Evolutionary conservation across 306 rosid species (phyloP), one percentile per base, ranked within the genome.

Genomic region (Myrica gale): DNA sequence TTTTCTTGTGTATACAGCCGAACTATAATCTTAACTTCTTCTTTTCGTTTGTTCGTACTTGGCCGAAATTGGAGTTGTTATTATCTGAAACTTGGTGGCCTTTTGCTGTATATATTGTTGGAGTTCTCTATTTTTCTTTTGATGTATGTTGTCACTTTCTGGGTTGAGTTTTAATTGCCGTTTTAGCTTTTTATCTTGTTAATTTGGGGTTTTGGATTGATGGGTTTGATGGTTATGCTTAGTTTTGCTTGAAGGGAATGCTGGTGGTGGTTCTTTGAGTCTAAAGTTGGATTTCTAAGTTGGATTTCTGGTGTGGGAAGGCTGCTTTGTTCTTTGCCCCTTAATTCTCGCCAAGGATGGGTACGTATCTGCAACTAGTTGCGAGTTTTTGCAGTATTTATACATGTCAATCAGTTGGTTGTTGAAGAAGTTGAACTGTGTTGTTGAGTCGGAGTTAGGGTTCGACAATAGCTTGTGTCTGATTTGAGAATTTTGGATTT

Each of bases 211-310:
- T 79, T 69, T 79, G 45, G 78, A 47, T 72, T 54, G 53, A 69
- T 53, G n/a, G n/a, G n/a, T n/a, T n/a, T n/a, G n/a, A n/a, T n/a
- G 72, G 69, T 67, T 61, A 56, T 78, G 79, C 81, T 70, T 80
- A 52, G 85, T 54, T 79, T 70, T 76, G 79, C 73, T 57, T 76
- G 79, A 69, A 79, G 78, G 79, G 78, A 68, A 47, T 51, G 75
- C 61, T 79, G 71, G 37, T 60, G n/a, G 43, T 52, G 78, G 74
- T 71, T 76, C 68, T 80, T 73, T 51, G 76, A 74, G 69, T 66
- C 20, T 26, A 43, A 56, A 53, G 76, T 71, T 66, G 57, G 69
- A n/a, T n/a, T n/a, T n/a, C n/a, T n/a, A n/a, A n/a, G n/a, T n/a
- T n/a, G n/a, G n/a, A 60, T 68, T 58, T 76, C 68, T 74, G 71